Percentiles rank a stretch among this genome's conserved stretches.
phyloP scores from a whole-genome alignment of 495 filamentous ascomycete species.

The Penicillium cosmopolitanum region DNA sequence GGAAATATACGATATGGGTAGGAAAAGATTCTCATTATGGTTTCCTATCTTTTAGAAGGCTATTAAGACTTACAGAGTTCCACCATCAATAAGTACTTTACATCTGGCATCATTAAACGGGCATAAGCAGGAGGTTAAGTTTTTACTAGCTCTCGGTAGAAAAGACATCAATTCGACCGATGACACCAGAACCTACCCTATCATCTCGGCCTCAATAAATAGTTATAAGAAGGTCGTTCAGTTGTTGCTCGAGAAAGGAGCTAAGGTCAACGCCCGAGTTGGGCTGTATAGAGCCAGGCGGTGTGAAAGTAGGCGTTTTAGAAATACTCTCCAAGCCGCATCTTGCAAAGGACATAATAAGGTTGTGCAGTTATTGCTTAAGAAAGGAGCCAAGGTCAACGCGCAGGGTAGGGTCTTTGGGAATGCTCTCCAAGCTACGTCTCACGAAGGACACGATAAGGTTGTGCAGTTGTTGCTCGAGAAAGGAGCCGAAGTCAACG shows the following conservation, averaged over 20 bases:
- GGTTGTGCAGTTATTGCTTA: no score
- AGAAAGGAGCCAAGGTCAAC: no score
- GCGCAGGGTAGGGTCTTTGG: neutral
- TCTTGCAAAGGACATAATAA: no score
- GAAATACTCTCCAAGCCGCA: no score
- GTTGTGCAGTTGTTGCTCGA: slow-evolving; percentile 21
- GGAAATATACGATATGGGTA: slow-evolving; percentile 17
- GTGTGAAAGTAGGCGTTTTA: no score
- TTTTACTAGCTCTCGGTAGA: slow-evolving; percentile 13
- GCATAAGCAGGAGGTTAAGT: slow-evolving; percentile 21
- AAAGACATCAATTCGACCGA: slow-evolving; percentile 13
- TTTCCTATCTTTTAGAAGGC: slow-evolving; percentile 24
- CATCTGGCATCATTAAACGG: slow-evolving; percentile 24
- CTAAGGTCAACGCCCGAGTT: no score
- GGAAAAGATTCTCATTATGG: slow-evolving; percentile 14
- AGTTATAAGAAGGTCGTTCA: slow-evolving; percentile 21
- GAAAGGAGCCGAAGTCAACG: neutral
- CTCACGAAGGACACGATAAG: slow-evolving; percentile 12
- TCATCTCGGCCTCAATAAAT: slow-evolving; percentile 23
- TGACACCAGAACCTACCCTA: slow-evolving; percentile 18
- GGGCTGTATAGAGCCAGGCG: no score
- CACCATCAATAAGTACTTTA: slow-evolving; percentile 16
- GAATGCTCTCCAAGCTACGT: slow-evolving; percentile 19
- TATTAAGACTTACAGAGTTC: neutral
- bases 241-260: slow-evolving; percentile 13